Evolutionary conservation across 2,329 filamentous ascomycete species (phyloP).

Genomic region (Trichophyton equinum): DNA sequence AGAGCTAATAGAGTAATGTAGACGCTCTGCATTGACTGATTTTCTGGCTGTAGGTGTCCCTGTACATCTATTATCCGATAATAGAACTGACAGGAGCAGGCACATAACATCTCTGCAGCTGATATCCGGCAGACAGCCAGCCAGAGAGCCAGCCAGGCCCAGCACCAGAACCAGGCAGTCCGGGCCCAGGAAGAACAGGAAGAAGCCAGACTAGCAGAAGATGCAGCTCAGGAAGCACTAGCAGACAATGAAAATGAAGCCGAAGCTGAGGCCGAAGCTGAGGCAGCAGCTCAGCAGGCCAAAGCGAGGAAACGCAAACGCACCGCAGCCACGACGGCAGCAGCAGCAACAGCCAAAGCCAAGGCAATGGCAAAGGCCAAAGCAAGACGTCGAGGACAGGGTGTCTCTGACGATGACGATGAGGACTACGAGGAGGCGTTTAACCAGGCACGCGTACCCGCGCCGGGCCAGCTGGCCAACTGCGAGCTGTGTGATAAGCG

Average conservation of each 20-base stretch:
- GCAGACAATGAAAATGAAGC: slow-evolving; percentile 8
- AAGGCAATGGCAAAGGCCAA: slow-evolving; percentile 37
- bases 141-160: slow-evolving; percentile 39
- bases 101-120: slow-evolving; percentile 53
- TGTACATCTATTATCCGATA: background rate
- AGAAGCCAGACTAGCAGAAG: background rate
- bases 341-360: slow-evolving; percentile 38
- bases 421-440: slow-evolving; percentile 40
- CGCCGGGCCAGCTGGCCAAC: slow-evolving; percentile 79
- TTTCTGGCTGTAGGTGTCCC: slow-evolving; percentile 46
- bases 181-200: background rate
- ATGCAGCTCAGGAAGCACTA: background rate
- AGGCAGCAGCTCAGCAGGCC: slow-evolving; percentile 19
- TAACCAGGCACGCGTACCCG: slow-evolving; percentile 43
- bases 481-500: slow-evolving; percentile 75
- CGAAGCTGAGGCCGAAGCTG: slow-evolving; percentile 16
- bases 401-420: slow-evolving; percentile 33
- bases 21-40: slow-evolving; percentile 54
- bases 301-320: slow-evolving; percentile 40
- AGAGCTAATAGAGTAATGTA: slow-evolving; percentile 15
- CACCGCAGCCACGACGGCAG: slow-evolving; percentile 26
- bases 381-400: slow-evolving; percentile 31
- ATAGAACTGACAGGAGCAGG: slow-evolving; percentile 22
- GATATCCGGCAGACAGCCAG: slow-evolving; percentile 50
- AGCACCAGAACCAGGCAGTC: slow-evolving; percentile 27